Percentiles rank a stretch among this genome's conserved stretches.
phyloP scores from a whole-genome alignment of 345 rosid species.

The Excoecaria cochinchinensis region DNA sequence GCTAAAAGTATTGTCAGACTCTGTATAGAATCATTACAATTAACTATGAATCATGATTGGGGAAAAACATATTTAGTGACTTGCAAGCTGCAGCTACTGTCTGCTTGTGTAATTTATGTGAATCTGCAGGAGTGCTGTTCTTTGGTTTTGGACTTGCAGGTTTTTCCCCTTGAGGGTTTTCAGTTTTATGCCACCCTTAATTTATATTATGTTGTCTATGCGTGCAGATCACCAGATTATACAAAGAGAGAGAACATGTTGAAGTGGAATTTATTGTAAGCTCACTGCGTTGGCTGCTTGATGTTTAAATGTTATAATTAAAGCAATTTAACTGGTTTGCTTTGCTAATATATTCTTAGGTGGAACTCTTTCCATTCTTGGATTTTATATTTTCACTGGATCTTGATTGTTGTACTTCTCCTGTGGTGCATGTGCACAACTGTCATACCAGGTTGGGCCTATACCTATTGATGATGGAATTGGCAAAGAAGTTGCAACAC shows the following conservation, averaged over 20 bases:
- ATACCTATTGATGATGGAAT: conserved; percentile 65
- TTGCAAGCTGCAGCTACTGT: neutral
- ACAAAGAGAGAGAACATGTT: conserved; percentile 84
- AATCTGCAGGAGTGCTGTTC: conserved; percentile 6
- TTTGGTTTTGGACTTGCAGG: neutral
- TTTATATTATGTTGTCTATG: conserved; percentile 14
- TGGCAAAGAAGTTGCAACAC: conserved; percentile 74
- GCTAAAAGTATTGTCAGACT: neutral
- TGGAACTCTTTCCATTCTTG: neutral
- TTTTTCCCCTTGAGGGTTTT: neutral
- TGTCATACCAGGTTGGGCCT: conserved; percentile 55
- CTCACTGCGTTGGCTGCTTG: conserved; percentile 17
- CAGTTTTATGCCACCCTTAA: conserved; percentile 7
- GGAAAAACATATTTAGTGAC: neutral
- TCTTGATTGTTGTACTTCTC: neutral
- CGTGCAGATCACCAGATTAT: conserved; percentile 70
- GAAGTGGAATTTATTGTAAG: conserved; percentile 95
- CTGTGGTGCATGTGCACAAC: conserved; percentile 9
- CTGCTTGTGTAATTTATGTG: neutral
- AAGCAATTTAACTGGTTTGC: neutral
- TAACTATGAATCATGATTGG: neutral
- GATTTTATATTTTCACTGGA: neutral
- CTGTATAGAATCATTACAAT: neutral
- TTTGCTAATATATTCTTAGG: neutral
- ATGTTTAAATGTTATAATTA: neutral